Base-by-base conservation (phyloP, 2,329 filamentous ascomycete species). In the Escovopsis weberi region DNA sequence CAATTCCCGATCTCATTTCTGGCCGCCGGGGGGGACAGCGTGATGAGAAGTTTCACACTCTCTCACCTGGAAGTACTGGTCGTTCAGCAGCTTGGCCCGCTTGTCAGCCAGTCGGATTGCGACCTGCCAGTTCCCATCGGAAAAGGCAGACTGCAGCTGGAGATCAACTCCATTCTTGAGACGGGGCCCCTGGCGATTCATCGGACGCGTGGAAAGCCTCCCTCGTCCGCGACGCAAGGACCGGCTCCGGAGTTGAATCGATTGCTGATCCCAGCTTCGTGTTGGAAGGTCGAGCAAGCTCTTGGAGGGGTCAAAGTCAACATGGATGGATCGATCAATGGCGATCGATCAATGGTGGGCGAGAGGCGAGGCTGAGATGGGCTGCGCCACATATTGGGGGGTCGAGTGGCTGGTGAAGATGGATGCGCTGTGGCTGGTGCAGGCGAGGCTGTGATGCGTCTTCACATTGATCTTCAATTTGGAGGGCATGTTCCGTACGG, bases 21-120 rank as follows among this genome's bases (percentile, higher is more conserved):
- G 23, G 23, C 3, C 23, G 23, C 23, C 23, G 23, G 23, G 5
- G 23, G 5, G 23, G 3, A 3, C 23, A 5, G 23, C 23, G 23
- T 23, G 3, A 38, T 19, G 19, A 38, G 23, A 18, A 18, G 6
- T 23, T 19, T 26, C 12, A 6, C 5, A 4, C 7, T 15, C 33
- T 23, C 63, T 45, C 51, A 75, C 71, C 59, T 74, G 66, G 50
- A 70, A 77, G 51, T 77, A 78, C 7, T 68, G 61, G 36, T 76
- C 72, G 41, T 73, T 72, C 36, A 62, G 63, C 2, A 61, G 56
- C 49, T 66, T 67, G 44, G 62, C 60, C 26, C 70, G 62, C 56
- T 73, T 69, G 47, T 71, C 68, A 12, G 74, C 72, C 12, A 75
- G 61, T 26, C 67, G 70, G 26, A 68, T 59, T 42, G 67, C 71